A percentile compares a stretch with the other conserved stretches of the same genome.
Evolutionary conservation across 352 stramenopile species (phyloP).

Genomic region (Globisporangium sylvaticum): DNA sequence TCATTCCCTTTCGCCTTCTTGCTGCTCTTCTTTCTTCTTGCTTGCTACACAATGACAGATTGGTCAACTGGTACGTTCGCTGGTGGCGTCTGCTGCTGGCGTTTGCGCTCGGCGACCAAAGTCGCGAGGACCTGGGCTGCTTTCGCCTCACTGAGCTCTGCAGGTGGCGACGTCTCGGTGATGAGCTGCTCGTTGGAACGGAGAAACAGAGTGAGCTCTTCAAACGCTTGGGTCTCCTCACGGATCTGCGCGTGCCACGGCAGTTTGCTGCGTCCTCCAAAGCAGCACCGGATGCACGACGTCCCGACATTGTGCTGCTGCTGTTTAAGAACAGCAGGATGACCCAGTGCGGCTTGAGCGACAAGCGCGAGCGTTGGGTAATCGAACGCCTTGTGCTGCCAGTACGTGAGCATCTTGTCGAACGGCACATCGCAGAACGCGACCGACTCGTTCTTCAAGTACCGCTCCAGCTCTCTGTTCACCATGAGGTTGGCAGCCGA

Average conservation of each 20-base stretch:
- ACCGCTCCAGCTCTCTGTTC: slow-evolving; percentile 17
- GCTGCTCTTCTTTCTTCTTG: background rate
- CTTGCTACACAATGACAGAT: slow-evolving; percentile 2
- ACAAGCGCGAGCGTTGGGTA: slow-evolving; percentile 18
- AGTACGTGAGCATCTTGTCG: slow-evolving; percentile 19
- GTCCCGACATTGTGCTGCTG: background rate
- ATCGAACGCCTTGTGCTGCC: slow-evolving; percentile 23
- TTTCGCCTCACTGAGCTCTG: slow-evolving; percentile 2
- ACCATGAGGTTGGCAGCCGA: slow-evolving; percentile 1
- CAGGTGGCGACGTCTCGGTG: background rate
- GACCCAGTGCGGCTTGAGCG: slow-evolving; percentile 8
- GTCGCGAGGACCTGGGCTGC: background rate
- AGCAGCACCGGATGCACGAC: slow-evolving; percentile 7
- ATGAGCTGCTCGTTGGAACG: slow-evolving; percentile 9
- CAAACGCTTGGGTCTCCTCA: slow-evolving; percentile 6
- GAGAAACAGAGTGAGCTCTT: slow-evolving; percentile 11
- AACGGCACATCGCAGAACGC: slow-evolving; percentile 18
- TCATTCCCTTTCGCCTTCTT: background rate
- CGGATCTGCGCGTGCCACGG: slow-evolving; percentile 2
- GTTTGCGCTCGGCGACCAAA: slow-evolving; percentile 1
- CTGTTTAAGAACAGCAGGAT: background rate
- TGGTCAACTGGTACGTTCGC: background rate
- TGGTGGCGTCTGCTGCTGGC: background rate
- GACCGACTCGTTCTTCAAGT: slow-evolving; percentile 19
- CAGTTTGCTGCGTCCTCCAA: slow-evolving; percentile 4